A percentile compares a stretch with the other conserved stretches of the same genome.
Conservation (phyloP, 352 stramenopile genomes). For the Pythium angustatum region DNA sequence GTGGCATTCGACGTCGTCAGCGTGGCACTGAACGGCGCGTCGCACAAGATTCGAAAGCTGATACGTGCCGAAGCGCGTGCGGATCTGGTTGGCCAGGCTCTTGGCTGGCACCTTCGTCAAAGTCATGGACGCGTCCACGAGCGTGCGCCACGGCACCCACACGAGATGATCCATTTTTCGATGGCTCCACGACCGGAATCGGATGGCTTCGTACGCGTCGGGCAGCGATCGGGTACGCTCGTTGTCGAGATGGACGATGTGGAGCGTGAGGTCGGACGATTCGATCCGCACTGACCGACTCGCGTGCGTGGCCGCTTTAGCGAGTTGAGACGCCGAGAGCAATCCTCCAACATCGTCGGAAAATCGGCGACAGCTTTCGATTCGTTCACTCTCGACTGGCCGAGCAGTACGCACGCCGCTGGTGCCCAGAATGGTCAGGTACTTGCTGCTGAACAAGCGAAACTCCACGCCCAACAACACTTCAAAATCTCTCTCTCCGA, state of each 20-base stretch:
- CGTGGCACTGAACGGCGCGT: background rate
- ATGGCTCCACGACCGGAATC: background rate
- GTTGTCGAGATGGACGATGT: conserved; percentile 15
- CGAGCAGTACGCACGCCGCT: background rate
- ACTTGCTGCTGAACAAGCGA: conserved; percentile 2
- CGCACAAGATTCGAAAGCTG: background rate
- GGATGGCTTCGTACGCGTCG: conserved; percentile 6
- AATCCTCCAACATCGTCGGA: conserved; percentile 14
- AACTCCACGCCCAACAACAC: conserved; percentile 16
- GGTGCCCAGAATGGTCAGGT: background rate
- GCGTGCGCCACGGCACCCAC: conserved; percentile 20
- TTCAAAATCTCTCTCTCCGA: conserved; percentile 13
- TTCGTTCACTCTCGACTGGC: background rate
- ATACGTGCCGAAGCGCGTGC: background rate
- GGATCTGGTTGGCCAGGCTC: too few relatives aligned
- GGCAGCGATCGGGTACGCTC: background rate
- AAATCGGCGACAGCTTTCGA: conserved; percentile 6
- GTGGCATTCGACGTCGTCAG: background rate
- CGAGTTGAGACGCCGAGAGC: conserved; percentile 6
- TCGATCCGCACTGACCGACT: conserved; percentile 4
- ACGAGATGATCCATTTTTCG: conserved; percentile 21
- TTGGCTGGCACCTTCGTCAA: background rate
- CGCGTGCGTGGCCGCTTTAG: background rate
- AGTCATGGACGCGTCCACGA: conserved; percentile 2
- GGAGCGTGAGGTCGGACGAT: conserved; percentile 7